Base-by-base conservation (phyloP, 1,139 yeast genomes). In the Diutina pseudorugosa region DNA sequence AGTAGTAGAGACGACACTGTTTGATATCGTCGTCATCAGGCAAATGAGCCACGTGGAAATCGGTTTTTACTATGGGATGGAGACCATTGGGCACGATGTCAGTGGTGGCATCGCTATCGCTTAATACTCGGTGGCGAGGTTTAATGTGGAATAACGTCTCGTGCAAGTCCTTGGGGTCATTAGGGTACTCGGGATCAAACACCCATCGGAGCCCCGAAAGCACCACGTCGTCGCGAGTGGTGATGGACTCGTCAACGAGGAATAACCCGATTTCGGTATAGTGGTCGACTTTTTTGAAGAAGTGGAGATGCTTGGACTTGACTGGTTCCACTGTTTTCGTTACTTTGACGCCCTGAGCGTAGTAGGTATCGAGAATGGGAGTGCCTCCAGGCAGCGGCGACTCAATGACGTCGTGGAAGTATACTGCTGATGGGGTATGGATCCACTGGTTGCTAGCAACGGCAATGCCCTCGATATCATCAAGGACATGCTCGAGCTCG, bases 251-350 rank as follows among this genome's bases (percentile, higher is more conserved):
- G 51, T 71, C 76, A 7, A 65, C 54, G 45, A 66, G 55, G 55
- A 72, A 72, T 7, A 72, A 54, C 1, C 76, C 76, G 12, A 71
- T 58, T 56, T 72, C 76, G 49, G 64, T 65, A 48, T 62, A 61
- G 43, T 48, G 45, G 11, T 42, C 52, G 11, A 21, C 51, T 3
- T 14, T 14, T 19, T 43, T 43, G 23, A 14, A 23, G 20, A 43
- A 21, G 19, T 20, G 47, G 16, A 27, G 36, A 9, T n/a, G 30
- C 11, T 8, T 6, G 5, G 23, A 16, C 19, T 45, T 16, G 40
- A 23, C 20, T 5, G 21, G 14, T 16, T 45, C 49, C 20, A 45
- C 40, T 6, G 49, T 45, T 36, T 45, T 45, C 9, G 41, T 27
- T 14, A 45, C 40, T 27, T 25, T 23, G 12, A 16, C 14, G 7